Percentiles rank a stretch among this genome's conserved stretches.
Conservation (phyloP, 306 rosid species). For the Cyamopsis tetragonoloba region DNA sequence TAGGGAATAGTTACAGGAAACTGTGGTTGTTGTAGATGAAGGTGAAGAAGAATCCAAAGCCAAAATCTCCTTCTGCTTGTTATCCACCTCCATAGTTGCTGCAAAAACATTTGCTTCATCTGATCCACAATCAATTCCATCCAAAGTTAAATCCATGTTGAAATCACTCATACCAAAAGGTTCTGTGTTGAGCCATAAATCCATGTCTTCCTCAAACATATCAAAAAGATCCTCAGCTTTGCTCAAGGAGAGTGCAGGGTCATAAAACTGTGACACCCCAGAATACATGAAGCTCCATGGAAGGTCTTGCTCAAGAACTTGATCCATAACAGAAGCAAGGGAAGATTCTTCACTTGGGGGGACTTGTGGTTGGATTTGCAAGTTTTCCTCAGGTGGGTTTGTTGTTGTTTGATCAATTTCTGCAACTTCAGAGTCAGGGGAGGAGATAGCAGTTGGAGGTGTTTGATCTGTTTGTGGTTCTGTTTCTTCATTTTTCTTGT, state of each 20-base stretch:
- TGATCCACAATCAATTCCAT: constrained; percentile 11
- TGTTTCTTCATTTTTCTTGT: constrained; percentile 20
- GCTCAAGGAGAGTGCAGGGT: constrained; percentile 32
- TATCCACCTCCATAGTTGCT: constrained; percentile 27
- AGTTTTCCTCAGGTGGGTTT: neutral
- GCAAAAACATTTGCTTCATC: constrained; percentile 17
- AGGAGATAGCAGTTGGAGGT: constrained; percentile 29
- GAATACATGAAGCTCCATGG: constrained; percentile 59
- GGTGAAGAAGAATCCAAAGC: constrained; percentile 48
- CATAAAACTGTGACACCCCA: constrained; percentile 32
- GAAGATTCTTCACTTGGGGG: constrained; percentile 33
- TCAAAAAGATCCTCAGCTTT: constrained; percentile 31
- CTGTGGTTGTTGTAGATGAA: constrained; percentile 54
- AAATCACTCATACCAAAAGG: constrained; percentile 22
- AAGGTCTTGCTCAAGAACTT: constrained; percentile 35
- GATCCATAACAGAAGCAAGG: constrained; percentile 36
- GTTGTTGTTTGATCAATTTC: constrained; percentile 13
- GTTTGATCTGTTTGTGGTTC: constrained; percentile 7
- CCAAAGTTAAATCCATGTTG: constrained; percentile 31
- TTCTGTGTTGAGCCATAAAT: constrained; percentile 41
- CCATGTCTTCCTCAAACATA: constrained; percentile 65
- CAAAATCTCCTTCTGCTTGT: constrained; percentile 17
- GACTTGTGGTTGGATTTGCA: constrained; percentile 17
- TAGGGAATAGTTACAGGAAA: constrained; percentile 39
- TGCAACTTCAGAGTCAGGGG: constrained; percentile 29